phyloP scores from a whole-genome alignment of 1,284 basidiomycete species.

The Ceratobasidium theobromae region DNA sequence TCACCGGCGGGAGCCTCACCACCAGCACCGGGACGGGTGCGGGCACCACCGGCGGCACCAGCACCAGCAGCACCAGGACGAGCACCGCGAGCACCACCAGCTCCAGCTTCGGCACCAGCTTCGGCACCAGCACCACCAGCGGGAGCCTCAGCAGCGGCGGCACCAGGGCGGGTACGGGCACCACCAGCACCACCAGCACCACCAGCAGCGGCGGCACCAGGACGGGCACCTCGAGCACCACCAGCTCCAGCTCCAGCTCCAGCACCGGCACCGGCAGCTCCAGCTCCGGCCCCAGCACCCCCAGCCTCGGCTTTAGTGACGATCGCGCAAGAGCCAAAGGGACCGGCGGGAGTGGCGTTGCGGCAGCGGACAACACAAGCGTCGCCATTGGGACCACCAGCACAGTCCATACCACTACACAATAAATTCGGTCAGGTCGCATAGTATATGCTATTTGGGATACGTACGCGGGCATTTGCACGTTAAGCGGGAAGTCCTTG shows the following conservation, averaged over 20 bases:
- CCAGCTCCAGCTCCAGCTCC: neutral
- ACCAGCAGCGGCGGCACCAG: neutral
- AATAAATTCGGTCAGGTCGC: neutral
- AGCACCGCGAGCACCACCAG: neutral
- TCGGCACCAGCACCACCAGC: neutral
- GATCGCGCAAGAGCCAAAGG: slow-evolving; percentile 23
- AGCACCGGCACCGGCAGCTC: neutral
- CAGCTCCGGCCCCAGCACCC: neutral
- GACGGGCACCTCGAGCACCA: no score
- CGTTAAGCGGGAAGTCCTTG: slow-evolving; percentile 38
- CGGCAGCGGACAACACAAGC: slow-evolving; percentile 30
- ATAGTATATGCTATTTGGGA: neutral
- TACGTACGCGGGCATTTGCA: slow-evolving; percentile 37
- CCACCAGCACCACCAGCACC: neutral
- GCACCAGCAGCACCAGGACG: neutral
- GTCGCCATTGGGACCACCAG: slow-evolving; percentile 27
- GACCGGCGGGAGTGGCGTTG: slow-evolving; percentile 29
- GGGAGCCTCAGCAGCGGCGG: neutral
- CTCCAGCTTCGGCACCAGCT: neutral
- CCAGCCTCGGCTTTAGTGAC: slow-evolving; percentile 2
- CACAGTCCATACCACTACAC: slow-evolving; percentile 18
- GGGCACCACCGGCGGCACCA: neutral
- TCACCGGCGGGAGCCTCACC: neutral
- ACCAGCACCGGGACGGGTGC: neutral
- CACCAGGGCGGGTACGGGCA: neutral